Percentiles rank a stretch among this genome's conserved stretches.
Evolutionary conservation across 345 rosid species (phyloP).

Genomic region (Tarenaya hassleriana): DNA sequence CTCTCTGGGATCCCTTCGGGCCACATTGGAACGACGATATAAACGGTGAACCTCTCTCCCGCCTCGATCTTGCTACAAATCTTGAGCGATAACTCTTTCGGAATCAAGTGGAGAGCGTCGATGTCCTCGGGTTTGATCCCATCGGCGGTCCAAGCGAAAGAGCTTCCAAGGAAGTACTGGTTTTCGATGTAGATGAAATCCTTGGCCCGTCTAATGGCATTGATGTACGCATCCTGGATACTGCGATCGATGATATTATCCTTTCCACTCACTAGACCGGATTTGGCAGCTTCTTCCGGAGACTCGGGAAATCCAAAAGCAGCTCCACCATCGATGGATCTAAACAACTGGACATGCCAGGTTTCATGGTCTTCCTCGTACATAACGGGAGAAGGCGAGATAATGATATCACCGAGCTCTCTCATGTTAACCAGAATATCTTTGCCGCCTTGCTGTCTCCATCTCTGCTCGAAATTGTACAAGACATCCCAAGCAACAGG

Average conservation of each 20-base stretch:
- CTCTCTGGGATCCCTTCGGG: conserved; percentile 97
- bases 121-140: conserved; percentile 87
- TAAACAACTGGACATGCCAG: conserved; percentile 94
- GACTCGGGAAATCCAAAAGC: conserved; percentile 95
- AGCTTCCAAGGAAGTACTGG: conserved; percentile 96
- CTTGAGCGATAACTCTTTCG: conserved; percentile 91
- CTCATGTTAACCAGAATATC: conserved; percentile 68
- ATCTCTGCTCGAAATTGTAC: conserved; percentile 91
- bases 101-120: conserved; percentile 77
- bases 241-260: conserved; percentile 93
- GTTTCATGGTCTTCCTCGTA: conserved; percentile 67
- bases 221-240: conserved; percentile 90
- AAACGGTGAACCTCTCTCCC: conserved; percentile 78
- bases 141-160: conserved; percentile 75
- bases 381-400: conserved; percentile 86
- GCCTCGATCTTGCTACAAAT: conserved; percentile 89
- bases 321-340: conserved; percentile 98
- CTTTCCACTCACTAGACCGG: conserved; percentile 94
- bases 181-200: conserved; percentile 88
- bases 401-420: conserved; percentile 66
- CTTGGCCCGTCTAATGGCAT: conserved; percentile 96
- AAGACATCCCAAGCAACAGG: conserved; percentile 97
- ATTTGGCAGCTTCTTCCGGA: conserved; percentile 93
- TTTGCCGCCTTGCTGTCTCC: conserved; percentile 93
- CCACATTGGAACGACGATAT: conserved; percentile 96